A percentile compares a stretch with the other conserved stretches of the same genome.
Conservation (phyloP, 1,284 basidiomycete genomes). For the Pseudomicrostroma phylloplanum region DNA sequence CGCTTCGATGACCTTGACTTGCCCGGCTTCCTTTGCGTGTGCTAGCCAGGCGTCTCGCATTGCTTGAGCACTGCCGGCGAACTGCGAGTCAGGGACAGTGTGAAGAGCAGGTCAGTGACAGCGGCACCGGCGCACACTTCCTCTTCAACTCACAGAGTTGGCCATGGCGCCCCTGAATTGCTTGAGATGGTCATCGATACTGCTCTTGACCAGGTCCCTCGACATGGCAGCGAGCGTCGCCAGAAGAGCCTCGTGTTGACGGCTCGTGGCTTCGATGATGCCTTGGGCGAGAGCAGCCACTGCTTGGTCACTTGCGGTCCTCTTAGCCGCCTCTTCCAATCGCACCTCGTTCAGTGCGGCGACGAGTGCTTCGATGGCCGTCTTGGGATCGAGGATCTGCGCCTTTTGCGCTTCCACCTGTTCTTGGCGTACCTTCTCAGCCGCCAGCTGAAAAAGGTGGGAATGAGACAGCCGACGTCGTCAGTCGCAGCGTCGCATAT, state of each 20-base stretch:
- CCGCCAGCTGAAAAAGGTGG: slow-evolving; percentile 19
- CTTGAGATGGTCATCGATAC: slow-evolving; percentile 35
- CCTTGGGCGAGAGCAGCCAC: slow-evolving; percentile 28
- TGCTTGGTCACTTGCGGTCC: slow-evolving; percentile 24
- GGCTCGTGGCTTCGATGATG: slow-evolving; percentile 24
- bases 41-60: background rate
- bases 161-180: slow-evolving; percentile 27
- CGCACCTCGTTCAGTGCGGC: slow-evolving; percentile 33
- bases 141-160: background rate
- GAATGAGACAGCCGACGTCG: slow-evolving; percentile 22
- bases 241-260: slow-evolving; percentile 34
- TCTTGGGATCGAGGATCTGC: slow-evolving; percentile 31
- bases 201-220: slow-evolving; percentile 34
- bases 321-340: slow-evolving; percentile 22
- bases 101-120: no score
- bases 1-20: background rate
- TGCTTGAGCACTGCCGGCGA: slow-evolving; percentile 2
- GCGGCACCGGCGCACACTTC: no score
- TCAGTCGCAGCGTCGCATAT: slow-evolving; percentile 6
- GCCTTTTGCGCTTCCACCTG: slow-evolving; percentile 12
- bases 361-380: slow-evolving; percentile 39
- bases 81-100: no score
- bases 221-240: slow-evolving; percentile 31
- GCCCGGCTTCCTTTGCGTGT: background rate
- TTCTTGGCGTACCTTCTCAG: slow-evolving; percentile 22